A percentile compares a stretch with the other conserved stretches of the same genome.
Conservation (phyloP, 352 stramenopile genomes). For the Globisporangium cystogenes region DNA sequence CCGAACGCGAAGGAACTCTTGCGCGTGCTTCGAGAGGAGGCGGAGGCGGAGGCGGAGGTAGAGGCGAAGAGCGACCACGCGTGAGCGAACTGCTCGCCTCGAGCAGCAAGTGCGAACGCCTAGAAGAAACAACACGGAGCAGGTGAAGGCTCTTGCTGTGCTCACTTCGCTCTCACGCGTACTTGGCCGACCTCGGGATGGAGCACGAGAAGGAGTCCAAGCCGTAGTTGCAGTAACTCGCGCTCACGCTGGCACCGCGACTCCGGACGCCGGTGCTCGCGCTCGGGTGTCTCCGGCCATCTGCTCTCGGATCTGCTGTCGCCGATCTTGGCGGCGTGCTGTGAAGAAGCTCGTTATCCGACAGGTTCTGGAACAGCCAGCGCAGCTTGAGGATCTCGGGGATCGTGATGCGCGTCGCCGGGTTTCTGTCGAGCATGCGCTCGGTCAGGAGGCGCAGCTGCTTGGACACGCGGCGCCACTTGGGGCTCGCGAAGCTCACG, state of each 20-base stretch:
- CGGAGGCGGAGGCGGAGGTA: no score
- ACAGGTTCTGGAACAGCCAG: conserved; percentile 39
- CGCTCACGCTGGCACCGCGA: conserved; percentile 1
- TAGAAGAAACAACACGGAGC: background rate
- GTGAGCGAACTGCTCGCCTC: background rate
- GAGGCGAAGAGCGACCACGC: background rate
- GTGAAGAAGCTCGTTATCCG: conserved; percentile 6
- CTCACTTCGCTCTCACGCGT: conserved; percentile 2
- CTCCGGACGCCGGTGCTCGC: background rate
- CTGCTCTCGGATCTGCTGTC: background rate
- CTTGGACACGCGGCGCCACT: conserved; percentile 32
- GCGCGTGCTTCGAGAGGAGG: conserved; percentile 22
- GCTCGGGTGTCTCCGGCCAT: background rate
- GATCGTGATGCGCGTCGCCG: conserved; percentile 35
- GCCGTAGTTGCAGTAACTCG: conserved; percentile 3
- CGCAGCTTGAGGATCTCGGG: conserved; percentile 42
- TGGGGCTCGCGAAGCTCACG: conserved; percentile 33
- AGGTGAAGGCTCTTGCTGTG: background rate
- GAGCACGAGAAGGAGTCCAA: conserved; percentile 5
- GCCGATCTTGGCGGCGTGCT: background rate
- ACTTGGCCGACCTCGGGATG: conserved; percentile 5
- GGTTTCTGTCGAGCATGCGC: conserved; percentile 52
- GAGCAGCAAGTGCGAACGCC: background rate
- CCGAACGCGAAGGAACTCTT: conserved; percentile 75
- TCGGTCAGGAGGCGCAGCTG: conserved; percentile 25